Base-by-base conservation (phyloP, 148 eudicot species). In the Dysphania ambrosioides region DNA sequence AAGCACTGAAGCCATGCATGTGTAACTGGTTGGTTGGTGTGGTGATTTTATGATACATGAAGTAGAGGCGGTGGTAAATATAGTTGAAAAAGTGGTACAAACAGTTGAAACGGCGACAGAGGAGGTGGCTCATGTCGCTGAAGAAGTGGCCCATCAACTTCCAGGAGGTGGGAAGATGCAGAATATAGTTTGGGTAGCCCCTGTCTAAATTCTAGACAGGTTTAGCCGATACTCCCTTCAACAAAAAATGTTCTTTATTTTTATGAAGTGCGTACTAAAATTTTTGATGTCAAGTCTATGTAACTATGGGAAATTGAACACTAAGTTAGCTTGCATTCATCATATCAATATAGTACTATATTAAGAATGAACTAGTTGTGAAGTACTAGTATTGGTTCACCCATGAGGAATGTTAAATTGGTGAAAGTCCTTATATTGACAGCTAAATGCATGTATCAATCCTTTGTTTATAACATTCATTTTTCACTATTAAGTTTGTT, bases 31-130 rank as follows among this genome's bases (percentile, higher is more conserved):
- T 72, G 6, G 12, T 59, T 59, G 66, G 75, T 24, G 16, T 12
- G 29, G 61, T 23, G 23, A 60, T 29, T 34, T 10, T 51, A 51
- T n/a, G 32, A 30, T 21, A 72, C 66, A 72, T 72, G 19, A 38
- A 18, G 55, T 72, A 15, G 67, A 61, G 12, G 61, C 38, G 63
- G 75, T 11, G 63, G 59, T 77, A 70, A 19, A 70, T 63, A 71
- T 30, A 10, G 79, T 56, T 26, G 75, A 77, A 18, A 63, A 38
- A 69, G 75, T 62, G 75, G 79, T 31, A 0, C 75, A 77, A 31
- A 73, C 51, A 26, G 62, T 77, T 36, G 79, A 77, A 57, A 47
- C 51, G 62, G 75, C 36, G 75, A 75, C 79, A 9, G 55, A 77
- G 15, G 70, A 47, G 70, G 79, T 77, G 10, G 75, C 60, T 2